Conservation (phyloP, 2,329 filamentous ascomycete species). For the Chaetoscypha palmicola region DNA sequence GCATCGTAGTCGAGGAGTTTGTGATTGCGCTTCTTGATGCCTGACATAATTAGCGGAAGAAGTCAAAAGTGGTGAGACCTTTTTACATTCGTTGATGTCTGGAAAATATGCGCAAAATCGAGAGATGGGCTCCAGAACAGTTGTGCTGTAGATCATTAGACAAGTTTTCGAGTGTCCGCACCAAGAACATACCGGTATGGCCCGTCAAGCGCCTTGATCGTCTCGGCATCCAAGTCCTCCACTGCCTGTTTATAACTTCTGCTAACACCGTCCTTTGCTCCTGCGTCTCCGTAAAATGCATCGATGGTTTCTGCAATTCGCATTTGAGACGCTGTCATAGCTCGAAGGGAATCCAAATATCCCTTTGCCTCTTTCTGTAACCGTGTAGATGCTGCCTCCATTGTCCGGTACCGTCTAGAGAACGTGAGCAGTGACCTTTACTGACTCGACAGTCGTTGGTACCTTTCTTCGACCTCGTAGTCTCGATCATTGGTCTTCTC, state of each 20-base stretch:
- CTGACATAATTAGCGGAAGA: conserved; percentile 34
- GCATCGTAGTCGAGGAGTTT: conserved; percentile 98
- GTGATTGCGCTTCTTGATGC: conserved; percentile 97
- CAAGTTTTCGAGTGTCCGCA: neutral
- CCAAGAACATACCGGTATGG: conserved; percentile 65
- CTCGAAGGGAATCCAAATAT: conserved; percentile 91
- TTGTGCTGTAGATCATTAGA: conserved; percentile 50
- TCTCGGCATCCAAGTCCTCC: conserved; percentile 94
- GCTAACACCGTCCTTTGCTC: conserved; percentile 89
- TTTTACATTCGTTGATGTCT: conserved; percentile 89
- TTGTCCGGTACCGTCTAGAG: conserved; percentile 82
- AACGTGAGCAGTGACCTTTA: conserved; percentile 11
- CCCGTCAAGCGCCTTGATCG: conserved; percentile 94
- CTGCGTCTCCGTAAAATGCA: conserved; percentile 95
- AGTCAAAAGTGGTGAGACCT: neutral
- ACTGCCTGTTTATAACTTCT: conserved; percentile 98
- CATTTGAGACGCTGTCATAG: conserved; percentile 99
- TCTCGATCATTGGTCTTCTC: conserved; percentile 98
- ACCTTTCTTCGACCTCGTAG: conserved; percentile 96
- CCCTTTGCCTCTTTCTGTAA: conserved; percentile 98
- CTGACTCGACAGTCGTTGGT: neutral
- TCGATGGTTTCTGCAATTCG: conserved; percentile 98
- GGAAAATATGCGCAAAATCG: conserved; percentile 98
- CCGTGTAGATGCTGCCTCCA: conserved; percentile 88
- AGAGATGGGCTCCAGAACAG: conserved; percentile 90